Conservation (phyloP, 106 monocot genomes). For the Acanthochlamys bracteata region DNA sequence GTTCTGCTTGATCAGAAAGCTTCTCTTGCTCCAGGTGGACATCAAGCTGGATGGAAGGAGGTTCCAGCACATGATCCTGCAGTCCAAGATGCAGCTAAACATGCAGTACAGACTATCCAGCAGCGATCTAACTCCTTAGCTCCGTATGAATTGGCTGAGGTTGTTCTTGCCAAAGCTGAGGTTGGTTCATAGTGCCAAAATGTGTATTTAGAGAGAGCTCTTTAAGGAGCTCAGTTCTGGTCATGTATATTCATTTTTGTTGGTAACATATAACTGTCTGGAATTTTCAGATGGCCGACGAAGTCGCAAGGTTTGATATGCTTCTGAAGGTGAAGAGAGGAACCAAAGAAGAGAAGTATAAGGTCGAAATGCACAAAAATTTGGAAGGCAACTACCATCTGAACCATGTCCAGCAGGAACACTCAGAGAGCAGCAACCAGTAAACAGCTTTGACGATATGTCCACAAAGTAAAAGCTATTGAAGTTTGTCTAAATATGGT, state of each 20-base stretch:
- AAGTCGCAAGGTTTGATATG: slow-evolving; percentile 68
- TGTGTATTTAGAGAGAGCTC: not conserved
- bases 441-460: not conserved
- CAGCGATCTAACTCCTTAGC: slow-evolving; percentile 55
- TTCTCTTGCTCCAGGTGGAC: slow-evolving; percentile 33
- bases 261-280: not conserved
- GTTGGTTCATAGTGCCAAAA: slow-evolving; percentile 14
- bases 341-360: slow-evolving; percentile 71
- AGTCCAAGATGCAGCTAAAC: slow-evolving; percentile 69
- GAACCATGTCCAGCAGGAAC: slow-evolving; percentile 56
- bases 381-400: slow-evolving; percentile 59
- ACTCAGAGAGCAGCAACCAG: slow-evolving; percentile 14
- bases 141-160: slow-evolving; percentile 73
- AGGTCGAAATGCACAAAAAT: slow-evolving; percentile 88
- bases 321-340: slow-evolving; percentile 83
- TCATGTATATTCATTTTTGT: not conserved
- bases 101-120: slow-evolving; percentile 77
- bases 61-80: slow-evolving; percentile 70
- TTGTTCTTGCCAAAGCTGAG: slow-evolving; percentile 68
- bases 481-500: no score
- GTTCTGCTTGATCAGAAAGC: no score
- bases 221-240: not conserved
- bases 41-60: slow-evolving; percentile 49
- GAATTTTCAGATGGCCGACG: slow-evolving; percentile 52
- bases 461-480: no score